These are phyloP conservation scores for Penicillium salamii DNA, from an alignment of 495 filamentous ascomycete species.

Conservation along the genomic window DNA sequence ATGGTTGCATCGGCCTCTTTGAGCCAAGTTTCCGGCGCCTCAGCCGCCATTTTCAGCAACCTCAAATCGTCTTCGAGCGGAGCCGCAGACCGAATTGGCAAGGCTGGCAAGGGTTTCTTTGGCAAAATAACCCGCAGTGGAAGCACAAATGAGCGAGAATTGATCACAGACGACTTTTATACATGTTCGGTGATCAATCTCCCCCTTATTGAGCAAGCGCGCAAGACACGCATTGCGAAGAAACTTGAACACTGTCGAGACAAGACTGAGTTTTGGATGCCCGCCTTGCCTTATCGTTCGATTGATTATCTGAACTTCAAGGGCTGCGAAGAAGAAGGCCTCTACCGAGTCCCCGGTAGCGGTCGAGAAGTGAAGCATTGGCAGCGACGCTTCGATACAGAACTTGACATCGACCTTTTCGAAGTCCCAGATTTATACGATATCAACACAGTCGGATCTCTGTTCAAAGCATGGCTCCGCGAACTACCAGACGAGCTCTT, in stretches of 20 bases:
- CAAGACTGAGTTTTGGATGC: slow-evolving; percentile 98
- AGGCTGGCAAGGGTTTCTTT: slow-evolving; percentile 74
- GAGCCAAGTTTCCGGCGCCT: slow-evolving; percentile 59
- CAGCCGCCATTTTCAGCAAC: slow-evolving; percentile 66
- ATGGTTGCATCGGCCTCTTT: slow-evolving; percentile 56
- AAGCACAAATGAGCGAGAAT: slow-evolving; percentile 65
- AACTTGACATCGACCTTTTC: slow-evolving; percentile 82
- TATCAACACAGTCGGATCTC: slow-evolving; percentile 87
- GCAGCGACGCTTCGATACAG: slow-evolving; percentile 84
- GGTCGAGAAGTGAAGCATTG: slow-evolving; percentile 80
- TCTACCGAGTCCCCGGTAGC: slow-evolving; percentile 85
- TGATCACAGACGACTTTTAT: slow-evolving; percentile 72
- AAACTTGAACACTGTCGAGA: slow-evolving; percentile 77
- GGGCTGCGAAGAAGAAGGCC: slow-evolving; percentile 83
- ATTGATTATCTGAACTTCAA: slow-evolving; percentile 94
- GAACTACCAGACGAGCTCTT: slow-evolving; percentile 89
- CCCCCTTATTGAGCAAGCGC: slow-evolving; percentile 78
- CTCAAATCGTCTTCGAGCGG: slow-evolving; percentile 68
- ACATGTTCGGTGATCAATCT: slow-evolving; percentile 73
- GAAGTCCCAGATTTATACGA: slow-evolving; percentile 81
- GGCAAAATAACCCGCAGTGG: slow-evolving; percentile 71
- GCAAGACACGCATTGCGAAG: slow-evolving; percentile 83
- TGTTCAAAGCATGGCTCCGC: slow-evolving; percentile 93
- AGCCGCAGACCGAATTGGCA: slow-evolving; percentile 67
- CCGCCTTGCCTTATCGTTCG: slow-evolving; percentile 83